Base-by-base conservation (phyloP, 345 rosid species). In the Citrus maxima region DNA sequence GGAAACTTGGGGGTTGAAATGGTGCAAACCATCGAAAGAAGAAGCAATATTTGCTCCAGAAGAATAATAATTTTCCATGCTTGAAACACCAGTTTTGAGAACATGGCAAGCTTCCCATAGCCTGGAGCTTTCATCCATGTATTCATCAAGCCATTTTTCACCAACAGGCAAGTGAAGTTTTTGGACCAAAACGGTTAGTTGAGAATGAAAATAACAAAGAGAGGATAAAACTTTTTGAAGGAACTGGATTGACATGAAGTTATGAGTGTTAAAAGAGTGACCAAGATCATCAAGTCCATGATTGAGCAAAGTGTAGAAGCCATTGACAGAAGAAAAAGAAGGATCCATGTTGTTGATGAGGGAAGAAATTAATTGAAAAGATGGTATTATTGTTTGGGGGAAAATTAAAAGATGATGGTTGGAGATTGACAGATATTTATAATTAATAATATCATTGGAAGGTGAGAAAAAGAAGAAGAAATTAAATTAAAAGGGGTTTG, bases 101-200 rank as follows among this genome's bases (percentile, higher is more conserved):
- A 85, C 59, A 32, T 63, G 81, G 51, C 92, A 90, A n/a, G 92
- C 93, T 30, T 87, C 89, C 93, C 90, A 90, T 4, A 90, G 83
- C 82, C 87, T 85, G 18, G 88, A 84, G 84, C 92, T 90, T 78
- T 90, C 94, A 32, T 90, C 94, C 94, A 90, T 90, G 85, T 90
- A 90, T 78, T 90, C 94, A 66, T 90, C 89, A 2, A 90, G 92
- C 94, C 92, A 90, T 74, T 86, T 90, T 51, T 85, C 94, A 6
- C 94, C 94, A 5, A 80, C 80, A 13, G 94, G 94, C 22, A 90
- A 87, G 73, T 81, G 90, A 73, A 90, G 92, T 77, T 82, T 88
- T 63, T 87, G 91, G 56, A 88, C 92, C 79, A 90, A 77, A 68
- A 74, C 2, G 77, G 91, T 89, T n/a, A 89, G 64, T 38, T 84